A percentile compares a stretch with the other conserved stretches of the same genome.
phyloP scores from a whole-genome alignment of 1,139 yeast species.

The Magnusiomyces paraingens region DNA sequence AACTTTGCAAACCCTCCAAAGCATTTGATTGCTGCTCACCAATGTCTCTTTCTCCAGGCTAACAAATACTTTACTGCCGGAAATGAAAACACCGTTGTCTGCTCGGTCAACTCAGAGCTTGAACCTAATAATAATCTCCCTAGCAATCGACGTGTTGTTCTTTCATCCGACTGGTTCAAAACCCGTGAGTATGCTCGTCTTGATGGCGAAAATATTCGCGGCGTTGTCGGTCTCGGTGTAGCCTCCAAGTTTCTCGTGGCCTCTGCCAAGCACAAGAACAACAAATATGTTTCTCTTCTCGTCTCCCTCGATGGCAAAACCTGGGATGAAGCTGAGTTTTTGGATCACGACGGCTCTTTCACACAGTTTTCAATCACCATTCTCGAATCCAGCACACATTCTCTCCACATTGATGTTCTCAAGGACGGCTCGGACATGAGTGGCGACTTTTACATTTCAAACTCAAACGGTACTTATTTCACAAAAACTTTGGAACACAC shows the following conservation, averaged over 20 bases:
- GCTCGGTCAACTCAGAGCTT: conserved; percentile 42
- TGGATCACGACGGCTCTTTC: conserved; percentile 9
- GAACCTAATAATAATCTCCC: conserved; percentile 39
- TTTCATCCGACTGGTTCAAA: conserved; percentile 52
- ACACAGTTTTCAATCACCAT: conserved; percentile 43
- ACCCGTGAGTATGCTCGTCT: conserved; percentile 31
- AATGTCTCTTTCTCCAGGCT: conserved; percentile 50
- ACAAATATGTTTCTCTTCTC: conserved; percentile 39
- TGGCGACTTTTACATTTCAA: conserved; percentile 50
- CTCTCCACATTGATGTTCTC: conserved; percentile 48
- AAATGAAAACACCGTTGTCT: conserved; percentile 43
- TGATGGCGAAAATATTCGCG: conserved; percentile 29
- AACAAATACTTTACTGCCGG: conserved; percentile 38
- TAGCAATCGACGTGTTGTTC: conserved; percentile 38
- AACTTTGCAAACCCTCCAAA: conserved; percentile 44
- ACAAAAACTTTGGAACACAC: conserved; percentile 43
- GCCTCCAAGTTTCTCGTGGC: conserved; percentile 49
- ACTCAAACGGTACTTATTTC: conserved; percentile 57
- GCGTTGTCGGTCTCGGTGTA: conserved; percentile 44
- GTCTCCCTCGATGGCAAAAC: conserved; percentile 53
- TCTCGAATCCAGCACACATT: conserved; percentile 50
- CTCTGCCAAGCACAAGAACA: conserved; percentile 30
- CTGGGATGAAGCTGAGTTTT: conserved; percentile 42
- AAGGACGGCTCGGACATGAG: conserved; percentile 22
- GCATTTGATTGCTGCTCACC: conserved; percentile 29